Evolutionary conservation across 78 protist genomes (phyloP), one percentile per base, ranked within the genome.

Genomic region (Chrysochromulina tobinii): DNA sequence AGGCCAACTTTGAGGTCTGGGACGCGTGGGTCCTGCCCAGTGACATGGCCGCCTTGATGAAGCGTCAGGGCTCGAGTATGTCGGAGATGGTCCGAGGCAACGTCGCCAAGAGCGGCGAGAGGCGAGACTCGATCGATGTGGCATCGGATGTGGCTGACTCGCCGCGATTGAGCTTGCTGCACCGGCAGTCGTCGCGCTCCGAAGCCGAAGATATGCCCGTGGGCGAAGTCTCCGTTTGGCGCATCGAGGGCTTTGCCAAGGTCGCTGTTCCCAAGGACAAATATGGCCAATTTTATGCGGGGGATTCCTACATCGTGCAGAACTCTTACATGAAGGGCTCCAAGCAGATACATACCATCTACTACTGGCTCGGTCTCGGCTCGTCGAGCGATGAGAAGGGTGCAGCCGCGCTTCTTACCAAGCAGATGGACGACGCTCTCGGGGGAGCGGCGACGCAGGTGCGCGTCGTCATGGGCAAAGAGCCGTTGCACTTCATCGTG

Each of bases 301-400:
- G 95, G 69, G 97, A 95, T 81, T 50, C 88, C 6, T 95, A 95
- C 92, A 67, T 95, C 53, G 68, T 95, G 59, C 92, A 50, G 7
- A 90, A 87, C 94, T n/a, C 90, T 27, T 95, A 92, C 88, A 2
- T 3, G n/a, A 1, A 14, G 23, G 11, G 83, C 51, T 21, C 58
- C 89, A 0, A 23, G 25, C 89, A 83, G 89, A 1, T 0, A 38
- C 15, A 21, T 9, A 3, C 91, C 57, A 11, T 91, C 88, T 95
- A 93, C 87, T 92, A 83, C 88, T 95, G 95, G 95, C 96, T 90
- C 27, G 72, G 27, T 6, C 15, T 8, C 4, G 72, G 15, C n/a
- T 7, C 92, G 48, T 15, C 89, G 20, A 7, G 2, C 4, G 93
- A 89, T 66, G 95, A 95, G 91, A 2, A 54, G 27, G 93, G 93